phyloP scores from a whole-genome alignment of 164 flowering plant species.

The Amborella trichopoda region DNA sequence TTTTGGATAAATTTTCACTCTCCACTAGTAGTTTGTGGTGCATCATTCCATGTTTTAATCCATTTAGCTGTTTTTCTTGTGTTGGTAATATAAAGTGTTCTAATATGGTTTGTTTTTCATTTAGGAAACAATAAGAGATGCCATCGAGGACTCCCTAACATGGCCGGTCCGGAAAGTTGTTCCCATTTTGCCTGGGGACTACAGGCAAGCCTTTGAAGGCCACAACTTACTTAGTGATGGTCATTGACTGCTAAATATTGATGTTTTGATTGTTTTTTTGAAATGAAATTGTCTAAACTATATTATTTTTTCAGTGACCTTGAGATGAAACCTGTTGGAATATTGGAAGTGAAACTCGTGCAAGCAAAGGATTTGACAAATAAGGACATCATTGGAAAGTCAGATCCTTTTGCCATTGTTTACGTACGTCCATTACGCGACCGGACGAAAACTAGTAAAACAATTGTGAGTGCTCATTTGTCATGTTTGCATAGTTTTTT shows the following conservation, averaged over 20 bases:
- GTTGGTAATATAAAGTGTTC: too few species aligned
- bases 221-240: neutral
- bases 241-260: neutral
- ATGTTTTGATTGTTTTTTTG: neutral
- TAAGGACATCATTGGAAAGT: constrained; percentile 89
- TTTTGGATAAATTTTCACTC: too few species aligned
- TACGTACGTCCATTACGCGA: constrained; percentile 78
- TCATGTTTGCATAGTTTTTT: neutral
- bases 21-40: too few species aligned
- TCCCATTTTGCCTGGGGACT: constrained; percentile 95
- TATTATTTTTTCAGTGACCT: constrained; percentile 46
- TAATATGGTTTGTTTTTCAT: constrained; percentile 4
- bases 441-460: constrained; percentile 72
- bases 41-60: too few species aligned
- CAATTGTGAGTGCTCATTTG: constrained; percentile 41
- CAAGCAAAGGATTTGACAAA: constrained; percentile 89
- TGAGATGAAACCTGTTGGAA: constrained; percentile 91
- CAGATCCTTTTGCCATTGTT: constrained; percentile 90
- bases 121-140: constrained; percentile 80
- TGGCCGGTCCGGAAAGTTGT: constrained; percentile 95
- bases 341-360: constrained; percentile 90
- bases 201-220: constrained; percentile 48
- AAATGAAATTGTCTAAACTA: neutral
- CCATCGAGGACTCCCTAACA: constrained; percentile 83
- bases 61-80: too few species aligned